Base-by-base conservation (phyloP, 1,284 basidiomycete species). In the Ceratobasidium papillatum region DNA sequence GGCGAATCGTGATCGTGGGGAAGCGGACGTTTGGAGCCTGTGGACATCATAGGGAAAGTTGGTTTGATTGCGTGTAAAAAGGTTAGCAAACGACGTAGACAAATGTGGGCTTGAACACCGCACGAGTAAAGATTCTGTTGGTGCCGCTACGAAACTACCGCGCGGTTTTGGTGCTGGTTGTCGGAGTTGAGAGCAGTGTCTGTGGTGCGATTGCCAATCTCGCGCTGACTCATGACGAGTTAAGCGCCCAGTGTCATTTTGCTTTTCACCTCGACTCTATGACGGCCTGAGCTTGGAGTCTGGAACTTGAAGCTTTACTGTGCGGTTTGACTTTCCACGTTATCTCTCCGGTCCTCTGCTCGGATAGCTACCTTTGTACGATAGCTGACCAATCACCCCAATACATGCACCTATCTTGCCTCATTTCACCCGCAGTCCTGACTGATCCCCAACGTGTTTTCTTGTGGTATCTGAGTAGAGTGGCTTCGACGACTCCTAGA, bases 11-110 rank as follows among this genome's bases (percentile, higher is more conserved):
- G 83, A 79, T 81, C 81, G 77, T 86, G 88, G 80, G 92, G 90
- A 87, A 88, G 88, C 78, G 88, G 84, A 82, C 90, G 90, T 89
- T 93, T 93, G 82, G 86, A 85, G 86, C 92, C 92, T 93, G 92
- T 87, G 85, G 89, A 85, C 81, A 89, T 84, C 9, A 86, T 92
- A 91, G 54, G n/a, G 36, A 58, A 43, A 43, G 38, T 65, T 58
- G 68, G 56, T 61, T 64, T 47, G 45, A 12, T 47, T 47, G 47
- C n/a, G 34, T 66, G 36, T 54, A 52, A 25, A 62, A 65, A 71
- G 56, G 68, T 59, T 36, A 71, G 52, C 68, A 58, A 47, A 71
- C 25, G 27, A 27, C 3, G 27, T 12, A 43, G 34, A 56, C 19
- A 17, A 17, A 71, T 71, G 68, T 71, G 68, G 68, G 68, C 54